A percentile compares a stretch with the other conserved stretches of the same genome.
Conservation (phyloP, 2,329 filamentous ascomycete genomes). For the Cytospora leucostoma region DNA sequence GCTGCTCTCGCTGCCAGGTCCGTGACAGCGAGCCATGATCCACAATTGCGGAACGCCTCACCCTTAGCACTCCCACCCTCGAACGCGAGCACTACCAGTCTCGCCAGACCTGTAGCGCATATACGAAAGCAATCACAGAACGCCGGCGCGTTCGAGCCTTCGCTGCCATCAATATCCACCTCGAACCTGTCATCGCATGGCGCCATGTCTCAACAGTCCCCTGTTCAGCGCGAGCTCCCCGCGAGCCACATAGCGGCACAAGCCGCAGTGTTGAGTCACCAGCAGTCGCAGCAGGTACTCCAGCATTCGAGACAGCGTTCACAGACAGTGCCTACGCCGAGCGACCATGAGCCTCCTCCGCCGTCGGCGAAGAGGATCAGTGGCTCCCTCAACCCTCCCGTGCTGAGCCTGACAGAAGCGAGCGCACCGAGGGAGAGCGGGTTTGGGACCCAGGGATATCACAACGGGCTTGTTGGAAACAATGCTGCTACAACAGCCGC, state of each 20-base stretch:
- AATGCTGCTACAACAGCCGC: slow-evolving; percentile 69
- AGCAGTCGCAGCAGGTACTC: slow-evolving; percentile 48
- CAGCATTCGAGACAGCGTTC: slow-evolving; percentile 66
- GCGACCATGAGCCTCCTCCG: slow-evolving; percentile 41
- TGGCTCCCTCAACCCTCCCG: slow-evolving; percentile 60
- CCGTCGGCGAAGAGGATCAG: slow-evolving; percentile 44
- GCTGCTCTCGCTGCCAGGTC: slow-evolving; percentile 32
- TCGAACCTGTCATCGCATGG: slow-evolving; percentile 55
- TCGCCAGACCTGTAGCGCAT: slow-evolving; percentile 43
- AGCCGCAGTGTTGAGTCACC: slow-evolving; percentile 69
- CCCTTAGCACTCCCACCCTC: slow-evolving; percentile 45
- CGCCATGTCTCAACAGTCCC: slow-evolving; percentile 50
- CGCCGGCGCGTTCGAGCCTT: slow-evolving; percentile 76
- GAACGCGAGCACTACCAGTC: slow-evolving; percentile 36
- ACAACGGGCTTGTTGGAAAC: slow-evolving; percentile 62
- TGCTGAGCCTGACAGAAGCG: slow-evolving; percentile 65
- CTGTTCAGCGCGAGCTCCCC: slow-evolving; percentile 46
- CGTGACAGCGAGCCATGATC: slow-evolving; percentile 29
- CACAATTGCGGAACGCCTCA: slow-evolving; percentile 41
- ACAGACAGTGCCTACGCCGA: slow-evolving; percentile 67
- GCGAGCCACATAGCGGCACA: slow-evolving; percentile 82
- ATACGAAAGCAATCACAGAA: slow-evolving; percentile 69
- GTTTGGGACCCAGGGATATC: slow-evolving; percentile 55
- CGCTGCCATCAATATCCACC: slow-evolving; percentile 62
- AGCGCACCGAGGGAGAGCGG: slow-evolving; percentile 60